Percentiles rank a stretch among this genome's conserved stretches.
phyloP scores from a whole-genome alignment of 352 stramenopile species.

The Pythium myriotylum region DNA sequence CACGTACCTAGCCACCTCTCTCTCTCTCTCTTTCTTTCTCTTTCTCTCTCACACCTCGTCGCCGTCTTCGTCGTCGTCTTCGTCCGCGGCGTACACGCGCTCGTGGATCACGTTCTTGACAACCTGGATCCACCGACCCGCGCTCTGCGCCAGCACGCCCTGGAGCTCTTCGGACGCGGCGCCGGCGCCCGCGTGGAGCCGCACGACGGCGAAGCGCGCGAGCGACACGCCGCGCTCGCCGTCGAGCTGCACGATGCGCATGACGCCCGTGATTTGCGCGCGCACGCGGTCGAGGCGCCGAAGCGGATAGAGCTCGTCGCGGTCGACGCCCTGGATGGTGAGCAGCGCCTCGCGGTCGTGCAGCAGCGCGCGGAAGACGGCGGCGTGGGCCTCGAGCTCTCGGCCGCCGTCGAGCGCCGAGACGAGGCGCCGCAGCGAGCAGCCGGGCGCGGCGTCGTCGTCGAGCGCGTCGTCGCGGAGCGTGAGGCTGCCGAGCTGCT shows the following conservation, averaged over 20 bases:
- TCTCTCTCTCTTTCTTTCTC: no score
- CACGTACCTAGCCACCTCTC: no score
- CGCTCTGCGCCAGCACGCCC: not conserved
- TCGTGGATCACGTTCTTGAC: not conserved
- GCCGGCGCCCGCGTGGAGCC: not conserved
- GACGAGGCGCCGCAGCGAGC: not conserved
- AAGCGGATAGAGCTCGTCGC: constrained; percentile 1
- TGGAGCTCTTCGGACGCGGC: not conserved
- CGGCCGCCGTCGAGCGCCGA: not conserved
- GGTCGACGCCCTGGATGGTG: not conserved
- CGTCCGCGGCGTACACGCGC: not conserved
- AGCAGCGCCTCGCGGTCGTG: not conserved
- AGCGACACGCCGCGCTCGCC: not conserved
- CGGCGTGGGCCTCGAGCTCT: not conserved
- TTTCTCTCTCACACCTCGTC: no score
- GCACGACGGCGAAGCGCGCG: not conserved
- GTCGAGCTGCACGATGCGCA: not conserved
- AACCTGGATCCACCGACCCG: not conserved
- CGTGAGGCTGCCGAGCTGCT: not conserved
- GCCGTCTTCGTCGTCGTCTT: no score
- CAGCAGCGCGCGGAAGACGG: not conserved
- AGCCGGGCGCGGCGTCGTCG: not conserved
- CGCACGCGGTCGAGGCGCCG: not conserved
- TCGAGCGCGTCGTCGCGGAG: not conserved
- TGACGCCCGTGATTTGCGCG: not conserved